Evolutionary conservation across 306 rosid species (phyloP), one percentile per base, ranked within the genome.

Genomic region (Castanea sativa): DNA sequence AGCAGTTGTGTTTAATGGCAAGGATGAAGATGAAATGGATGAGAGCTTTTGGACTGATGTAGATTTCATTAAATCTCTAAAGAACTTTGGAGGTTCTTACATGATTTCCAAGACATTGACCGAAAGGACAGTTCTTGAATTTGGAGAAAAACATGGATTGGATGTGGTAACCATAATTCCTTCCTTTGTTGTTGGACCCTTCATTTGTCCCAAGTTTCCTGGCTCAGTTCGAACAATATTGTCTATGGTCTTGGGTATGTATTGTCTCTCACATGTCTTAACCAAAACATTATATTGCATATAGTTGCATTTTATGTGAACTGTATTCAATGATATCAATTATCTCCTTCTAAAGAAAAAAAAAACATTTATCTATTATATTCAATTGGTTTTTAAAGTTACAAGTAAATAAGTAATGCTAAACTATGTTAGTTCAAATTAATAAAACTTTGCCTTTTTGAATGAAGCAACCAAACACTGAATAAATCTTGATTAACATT

Each of bases 141-240:
- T 84, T 71, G 90, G 85, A 13, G 83, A 89, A 52, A 43, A 78
- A 30, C 52, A 82, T 82, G 95, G 87, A 2, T 75, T 92, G 73
- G 93, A 90, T 45, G 89, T 85, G 74, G 89, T 92, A 16, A 86
- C 92, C 21, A 3, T 92, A 0, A 49, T 89, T 41, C 96, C 93
- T 55, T 0, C 86, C 41, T 58, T 73, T 33, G 89, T 90, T 65
- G 63, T 82, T 55, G 93, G 97, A 33, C 91, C 92, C 27, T 92
- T 92, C 80, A 79, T 92, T 59, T 92, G 88, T 78, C 85, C 84
- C 0, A 79, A 77, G 49, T 55, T 92, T 19, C 92, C 96, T 4
- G 25, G 73, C 43, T 93, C 96, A 0, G 57, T 91, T 2, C 23
- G 5, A 38, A 2, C 11, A 38, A 10, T 73, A 12, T 4, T 89